Evolutionary conservation across 2,329 filamentous ascomycete species (phyloP), one percentile per base, ranked within the genome.

Genomic region (Trichoderma gracile): DNA sequence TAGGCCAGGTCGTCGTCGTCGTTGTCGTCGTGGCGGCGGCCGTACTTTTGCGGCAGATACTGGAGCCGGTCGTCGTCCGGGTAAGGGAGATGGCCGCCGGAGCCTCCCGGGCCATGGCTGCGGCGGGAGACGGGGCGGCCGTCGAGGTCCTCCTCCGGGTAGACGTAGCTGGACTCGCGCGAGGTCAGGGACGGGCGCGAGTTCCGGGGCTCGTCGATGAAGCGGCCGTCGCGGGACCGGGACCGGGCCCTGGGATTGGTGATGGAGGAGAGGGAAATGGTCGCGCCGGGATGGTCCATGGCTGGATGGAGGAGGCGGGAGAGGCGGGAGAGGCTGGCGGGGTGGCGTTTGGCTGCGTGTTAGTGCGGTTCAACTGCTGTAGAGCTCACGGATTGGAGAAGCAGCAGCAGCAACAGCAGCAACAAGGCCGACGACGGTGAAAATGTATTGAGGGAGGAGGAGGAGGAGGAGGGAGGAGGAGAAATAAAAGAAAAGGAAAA

Each of bases 1-100:
- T 86, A 86, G 3, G 82, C 82, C 10, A 86, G 73, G 64, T 83
- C 79, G 4, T 82, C 80, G 33, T 82, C 79, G 65, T 73, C 71
- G 4, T 73, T 27, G 5, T 27, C 27, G 27, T 27, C 5, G 66
- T 73, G 63, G 66, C 70, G 68, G 67, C 62, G 68, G 30, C 66
- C 65, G 10, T 71, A 69, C 15, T 66, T 68, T 60, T 61, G 47
- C 15, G 47, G 47, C 23, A 53, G 38, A 25, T 52, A 43, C 19
- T 62, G 66, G 47, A 61, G 47, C 33, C 56, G 64, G 17, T 72
- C 72, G 33, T 77, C 74, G 10, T 73, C 70, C 14, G 76, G 76
- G 59, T 77, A 77, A 1, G 77, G 76, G 30, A 74, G 61, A 27
- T 71, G 27, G 38, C 33, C 40, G 40, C 47, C 58, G 3, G 46